Conservation (phyloP, 176 grass and related monocot genomes). For the Ampelocalamus luodianensis region DNA sequence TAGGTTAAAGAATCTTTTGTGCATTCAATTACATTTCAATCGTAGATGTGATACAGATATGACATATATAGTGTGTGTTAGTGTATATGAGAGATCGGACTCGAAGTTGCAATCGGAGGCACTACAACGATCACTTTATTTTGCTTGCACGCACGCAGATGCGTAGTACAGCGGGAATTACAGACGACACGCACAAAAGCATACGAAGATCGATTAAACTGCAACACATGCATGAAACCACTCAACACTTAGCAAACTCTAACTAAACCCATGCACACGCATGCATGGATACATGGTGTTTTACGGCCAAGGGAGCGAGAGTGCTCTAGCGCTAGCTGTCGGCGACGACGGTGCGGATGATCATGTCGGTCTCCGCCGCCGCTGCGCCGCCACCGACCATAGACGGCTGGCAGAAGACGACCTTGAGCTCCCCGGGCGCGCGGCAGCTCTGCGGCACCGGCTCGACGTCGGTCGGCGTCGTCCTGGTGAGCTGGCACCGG, state of each 20-base stretch:
- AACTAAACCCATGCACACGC: background rate
- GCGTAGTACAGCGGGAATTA: background rate
- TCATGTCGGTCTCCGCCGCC: slow-evolving; percentile 3
- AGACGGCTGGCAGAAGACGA: slow-evolving; percentile 52
- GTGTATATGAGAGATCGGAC: background rate
- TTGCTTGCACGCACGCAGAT: background rate
- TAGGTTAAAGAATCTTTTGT: too few species aligned
- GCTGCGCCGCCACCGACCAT: background rate
- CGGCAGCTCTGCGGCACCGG: slow-evolving; percentile 61
- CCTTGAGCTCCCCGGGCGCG: slow-evolving; percentile 53
- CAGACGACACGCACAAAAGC: background rate
- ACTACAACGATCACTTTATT: background rate
- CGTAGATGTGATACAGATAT: too few species aligned
- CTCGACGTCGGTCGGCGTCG: slow-evolving; percentile 53
- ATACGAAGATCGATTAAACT: background rate
- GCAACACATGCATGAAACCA: too few species aligned
- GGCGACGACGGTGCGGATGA: slow-evolving; percentile 46
- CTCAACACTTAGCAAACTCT: background rate
- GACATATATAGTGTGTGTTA: too few species aligned
- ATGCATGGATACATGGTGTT: background rate
- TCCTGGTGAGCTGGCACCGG: slow-evolving; percentile 46
- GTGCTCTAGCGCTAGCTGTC: slow-evolving; percentile 33
- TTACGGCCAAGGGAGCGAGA: background rate
- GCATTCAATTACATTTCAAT: too few species aligned
- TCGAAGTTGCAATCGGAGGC: background rate